A percentile compares a stretch with the other conserved stretches of the same genome.
phyloP scores from a whole-genome alignment of 495 filamentous ascomycete species.

The Neurospora tetrasperma region DNA sequence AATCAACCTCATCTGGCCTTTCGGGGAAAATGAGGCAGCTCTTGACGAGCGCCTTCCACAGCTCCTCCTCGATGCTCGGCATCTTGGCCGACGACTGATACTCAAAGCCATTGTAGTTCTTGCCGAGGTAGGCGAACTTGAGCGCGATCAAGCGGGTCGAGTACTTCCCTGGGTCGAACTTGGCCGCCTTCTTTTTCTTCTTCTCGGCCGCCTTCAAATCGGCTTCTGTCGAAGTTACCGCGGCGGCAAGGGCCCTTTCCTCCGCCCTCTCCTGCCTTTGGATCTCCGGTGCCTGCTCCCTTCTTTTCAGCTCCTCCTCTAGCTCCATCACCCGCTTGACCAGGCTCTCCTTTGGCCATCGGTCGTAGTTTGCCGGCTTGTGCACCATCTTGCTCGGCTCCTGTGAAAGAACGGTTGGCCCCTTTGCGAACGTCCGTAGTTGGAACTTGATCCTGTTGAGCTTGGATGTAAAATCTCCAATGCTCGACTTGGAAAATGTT shows the following conservation, averaged over 20 bases:
- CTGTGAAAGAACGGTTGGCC: not conserved
- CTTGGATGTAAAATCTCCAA: not conserved
- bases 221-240: constrained; percentile 4
- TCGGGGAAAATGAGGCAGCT: constrained; percentile 69
- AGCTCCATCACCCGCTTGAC: constrained; percentile 55
- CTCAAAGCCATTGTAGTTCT: constrained; percentile 85
- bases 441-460: not conserved
- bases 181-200: constrained; percentile 5
- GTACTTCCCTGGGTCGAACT: constrained; percentile 72
- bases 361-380: constrained; percentile 20
- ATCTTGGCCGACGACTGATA: constrained; percentile 53
- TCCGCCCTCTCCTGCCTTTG: not conserved
- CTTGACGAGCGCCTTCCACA: constrained; percentile 82
- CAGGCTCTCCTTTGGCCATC: constrained; percentile 57
- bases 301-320: constrained; percentile 44
- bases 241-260: not conserved
- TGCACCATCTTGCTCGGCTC: constrained; percentile 18
- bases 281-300: not conserved
- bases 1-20: constrained; percentile 47
- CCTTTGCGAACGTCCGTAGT: not conserved
- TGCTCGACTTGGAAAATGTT: not conserved
- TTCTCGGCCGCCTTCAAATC: constrained; percentile 10
- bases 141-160: constrained; percentile 75
- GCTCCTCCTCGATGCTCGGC: constrained; percentile 78
- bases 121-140: constrained; percentile 89